phyloP scores from a whole-genome alignment of 768 basidiomycete species.

The Myochromella boudieri region DNA sequence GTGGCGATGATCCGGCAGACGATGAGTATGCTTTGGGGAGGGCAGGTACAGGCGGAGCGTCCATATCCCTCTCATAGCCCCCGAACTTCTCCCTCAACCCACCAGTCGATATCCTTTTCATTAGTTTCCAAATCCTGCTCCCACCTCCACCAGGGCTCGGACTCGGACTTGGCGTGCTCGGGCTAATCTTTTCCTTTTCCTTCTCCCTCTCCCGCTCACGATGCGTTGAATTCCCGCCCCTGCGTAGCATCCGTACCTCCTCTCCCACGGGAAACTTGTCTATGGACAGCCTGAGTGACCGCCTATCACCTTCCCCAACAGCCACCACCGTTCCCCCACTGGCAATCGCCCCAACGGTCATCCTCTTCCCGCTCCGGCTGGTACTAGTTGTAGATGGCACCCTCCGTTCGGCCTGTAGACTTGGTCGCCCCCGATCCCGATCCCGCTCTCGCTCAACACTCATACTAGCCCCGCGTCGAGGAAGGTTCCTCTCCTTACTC shows the following conservation, averaged over 20 bases:
- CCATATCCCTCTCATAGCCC: slow-evolving; percentile 1
- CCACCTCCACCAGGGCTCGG: slow-evolving; percentile 24
- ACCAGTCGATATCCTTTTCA: slow-evolving; percentile 70
- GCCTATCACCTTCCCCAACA: slow-evolving; percentile 15
- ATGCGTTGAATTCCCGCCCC: background rate
- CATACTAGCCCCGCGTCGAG: slow-evolving; percentile 1
- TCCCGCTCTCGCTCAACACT: slow-evolving; percentile 5
- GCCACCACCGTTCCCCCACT: slow-evolving; percentile 14
- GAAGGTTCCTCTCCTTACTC: background rate
- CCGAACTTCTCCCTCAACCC: slow-evolving; percentile 58
- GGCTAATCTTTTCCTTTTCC: slow-evolving; percentile 3
- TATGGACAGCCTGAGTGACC: slow-evolving; percentile 32
- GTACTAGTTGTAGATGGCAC: background rate
- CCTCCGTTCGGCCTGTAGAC: slow-evolving; percentile 29
- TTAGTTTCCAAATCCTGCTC: slow-evolving; percentile 61
- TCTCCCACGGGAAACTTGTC: slow-evolving; percentile 27
- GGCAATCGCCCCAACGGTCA: slow-evolving; percentile 16
- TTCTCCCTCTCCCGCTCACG: background rate
- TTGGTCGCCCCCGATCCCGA: slow-evolving; percentile 20
- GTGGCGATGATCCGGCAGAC: no score
- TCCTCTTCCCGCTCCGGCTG: slow-evolving; percentile 10
- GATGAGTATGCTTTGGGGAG: slow-evolving; percentile 47
- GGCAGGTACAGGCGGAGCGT: slow-evolving; percentile 59
- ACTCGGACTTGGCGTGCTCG: slow-evolving; percentile 16
- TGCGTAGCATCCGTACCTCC: slow-evolving; percentile 1